phyloP scores from a whole-genome alignment of 2,329 filamentous ascomycete genomes.

The Coleophoma cylindrospora region DNA sequence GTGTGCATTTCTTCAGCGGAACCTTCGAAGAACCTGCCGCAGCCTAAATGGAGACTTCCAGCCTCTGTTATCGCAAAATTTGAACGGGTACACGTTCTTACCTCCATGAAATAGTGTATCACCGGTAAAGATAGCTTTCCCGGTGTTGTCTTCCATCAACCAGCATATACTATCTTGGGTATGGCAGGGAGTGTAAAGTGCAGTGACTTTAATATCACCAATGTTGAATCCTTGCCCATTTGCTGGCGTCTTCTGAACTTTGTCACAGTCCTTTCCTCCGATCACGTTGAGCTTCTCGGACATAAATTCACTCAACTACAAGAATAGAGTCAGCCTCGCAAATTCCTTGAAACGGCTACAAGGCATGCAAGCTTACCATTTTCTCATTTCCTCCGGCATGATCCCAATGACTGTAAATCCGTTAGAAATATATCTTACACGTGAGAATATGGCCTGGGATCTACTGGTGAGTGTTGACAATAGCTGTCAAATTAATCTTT shows the following conservation, averaged over 20 bases:
- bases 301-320: constrained; percentile 7
- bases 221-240: constrained; percentile 78
- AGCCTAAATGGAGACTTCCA: constrained; percentile 51
- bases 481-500: constrained; percentile 77
- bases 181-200: constrained; percentile 94
- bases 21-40: constrained; percentile 94
- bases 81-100: constrained; percentile 30
- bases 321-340: constrained; percentile 1
- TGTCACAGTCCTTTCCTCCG: constrained; percentile 80
- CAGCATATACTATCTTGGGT: constrained; percentile 99
- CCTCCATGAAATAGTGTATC: constrained; percentile 95
- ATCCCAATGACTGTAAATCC: constrained; percentile 71
- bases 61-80: background rate
- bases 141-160: constrained; percentile 74
- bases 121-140: constrained; percentile 85
- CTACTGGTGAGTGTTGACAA: constrained; percentile 97
- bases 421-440: constrained; percentile 4
- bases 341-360: background rate
- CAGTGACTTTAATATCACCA: constrained; percentile 76
- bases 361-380: constrained; percentile 48
- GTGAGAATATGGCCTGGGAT: constrained; percentile 25
- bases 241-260: constrained; percentile 70
- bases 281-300: constrained; percentile 48
- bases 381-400: constrained; percentile 89
- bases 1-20: constrained; percentile 86